phyloP scores from a whole-genome alignment of 768 basidiomycete genomes.

The Pleurotus sapidus region DNA sequence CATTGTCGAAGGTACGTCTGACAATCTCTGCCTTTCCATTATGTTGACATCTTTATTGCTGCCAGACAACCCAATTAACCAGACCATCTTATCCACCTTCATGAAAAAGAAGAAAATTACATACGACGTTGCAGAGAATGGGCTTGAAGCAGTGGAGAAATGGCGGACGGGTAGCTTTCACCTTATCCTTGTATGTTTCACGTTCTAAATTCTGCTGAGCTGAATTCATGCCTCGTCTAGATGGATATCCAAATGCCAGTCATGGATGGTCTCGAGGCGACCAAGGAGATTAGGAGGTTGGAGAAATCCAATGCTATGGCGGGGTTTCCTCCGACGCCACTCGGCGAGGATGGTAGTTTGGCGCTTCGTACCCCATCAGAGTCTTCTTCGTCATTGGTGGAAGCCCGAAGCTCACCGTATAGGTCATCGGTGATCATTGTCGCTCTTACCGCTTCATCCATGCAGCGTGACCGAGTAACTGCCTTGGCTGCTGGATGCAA shows the following conservation, averaged over 20 bases:
- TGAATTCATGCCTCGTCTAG: conserved; percentile 36
- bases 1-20: conserved; percentile 87
- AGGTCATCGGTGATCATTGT: conserved; percentile 97
- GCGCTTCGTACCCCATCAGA: conserved; percentile 51
- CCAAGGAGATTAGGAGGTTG: conserved; percentile 88
- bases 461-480: conserved; percentile 93
- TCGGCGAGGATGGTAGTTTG: conserved; percentile 39
- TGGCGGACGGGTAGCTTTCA: conserved; percentile 94
- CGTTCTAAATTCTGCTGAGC: neutral
- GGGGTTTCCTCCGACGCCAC: conserved; percentile 66
- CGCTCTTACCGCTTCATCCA: conserved; percentile 94
- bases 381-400: conserved; percentile 38
- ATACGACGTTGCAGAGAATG: conserved; percentile 92
- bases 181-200: conserved; percentile 78
- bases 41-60: conserved; percentile 6
- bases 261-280: conserved; percentile 98
- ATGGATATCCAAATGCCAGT: conserved; percentile 99
- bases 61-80: conserved; percentile 96
- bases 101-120: conserved; percentile 96
- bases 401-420: conserved; percentile 63
- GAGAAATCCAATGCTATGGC: conserved; percentile 68
- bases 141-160: conserved; percentile 92
- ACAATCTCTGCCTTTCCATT: neutral
- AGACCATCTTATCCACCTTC: conserved; percentile 94
- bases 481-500: conserved; percentile 99